These are phyloP conservation scores for Isoetes taiwanensis DNA, from an alignment of 75 land plant species.

Conservation along the genomic window DNA sequence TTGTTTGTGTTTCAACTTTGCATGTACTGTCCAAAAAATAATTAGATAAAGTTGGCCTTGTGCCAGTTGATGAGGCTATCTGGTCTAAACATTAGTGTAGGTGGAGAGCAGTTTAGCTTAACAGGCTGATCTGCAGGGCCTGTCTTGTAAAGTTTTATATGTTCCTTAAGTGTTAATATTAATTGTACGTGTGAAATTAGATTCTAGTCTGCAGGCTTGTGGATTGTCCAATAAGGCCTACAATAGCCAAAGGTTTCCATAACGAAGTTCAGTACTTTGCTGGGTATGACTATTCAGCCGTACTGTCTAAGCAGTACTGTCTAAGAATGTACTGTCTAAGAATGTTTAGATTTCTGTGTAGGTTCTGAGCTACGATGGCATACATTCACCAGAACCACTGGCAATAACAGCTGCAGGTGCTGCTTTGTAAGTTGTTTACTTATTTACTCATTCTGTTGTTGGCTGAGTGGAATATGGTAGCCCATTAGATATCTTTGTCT, in stretches of 20 bases:
- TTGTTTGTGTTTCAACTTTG: too few relatives aligned
- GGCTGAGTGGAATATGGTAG: background rate
- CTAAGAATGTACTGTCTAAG: background rate
- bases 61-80: too few relatives aligned
- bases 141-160: too few relatives aligned
- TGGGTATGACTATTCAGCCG: constrained; percentile 46
- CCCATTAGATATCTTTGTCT: background rate
- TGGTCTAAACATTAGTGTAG: too few relatives aligned
- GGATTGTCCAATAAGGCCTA: constrained; percentile 92
- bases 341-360: constrained; percentile 9
- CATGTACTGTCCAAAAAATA: too few relatives aligned
- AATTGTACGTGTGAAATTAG: too few relatives aligned
- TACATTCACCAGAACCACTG: constrained; percentile 85
- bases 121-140: too few relatives aligned
- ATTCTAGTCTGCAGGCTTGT: constrained; percentile 86
- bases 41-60: too few relatives aligned
- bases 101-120: too few relatives aligned
- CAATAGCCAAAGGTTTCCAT: constrained; percentile 78
- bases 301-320: background rate
- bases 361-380: constrained; percentile 92
- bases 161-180: too few relatives aligned
- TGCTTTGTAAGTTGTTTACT: constrained; percentile 56
- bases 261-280: constrained; percentile 83
- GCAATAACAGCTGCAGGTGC: constrained; percentile 95
- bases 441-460: too few relatives aligned